Base-by-base conservation (phyloP, 2,329 filamentous ascomycete species). In the Penicillium sclerotigenum region DNA sequence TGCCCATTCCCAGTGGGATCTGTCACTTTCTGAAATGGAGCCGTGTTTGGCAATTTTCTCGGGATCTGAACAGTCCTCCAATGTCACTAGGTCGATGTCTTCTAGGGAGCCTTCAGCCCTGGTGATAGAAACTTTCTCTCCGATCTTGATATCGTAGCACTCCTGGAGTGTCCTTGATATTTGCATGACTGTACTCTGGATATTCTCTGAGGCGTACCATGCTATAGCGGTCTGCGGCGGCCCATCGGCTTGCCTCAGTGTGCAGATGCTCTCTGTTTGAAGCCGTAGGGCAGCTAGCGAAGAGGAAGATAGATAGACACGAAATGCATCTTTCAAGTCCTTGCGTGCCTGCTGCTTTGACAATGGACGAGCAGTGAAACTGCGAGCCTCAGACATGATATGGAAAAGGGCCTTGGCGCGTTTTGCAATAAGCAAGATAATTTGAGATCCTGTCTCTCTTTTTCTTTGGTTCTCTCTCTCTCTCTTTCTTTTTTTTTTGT, bases 161-260 rank as follows among this genome's bases (percentile, higher is more conserved):
- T 89, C 87, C 59, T 89, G 87, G 52, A 95, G 84, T 6, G 84
- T 80, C 59, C 89, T 87, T 22, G 89, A 87, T 77, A 90, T 84
- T 78, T 92, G 81, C 47, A 89, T 78, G 54, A 90, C 80, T 59
- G 87, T 83, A 62, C 84, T 84, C 67, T 86, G 82, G 62, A 90
- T 77, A 65, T 86, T 85, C 69, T 87, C 78, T 6, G 78, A 68
- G 4, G 83, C 81, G 38, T 79, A 75, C 85, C 85, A 88, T 11
- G 83, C 84, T 64, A 88, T 80, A n/a, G 82, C 86, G 49, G 80
- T 78, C 45, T 80, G 82, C n/a, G 73, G 71, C 11, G 68, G 59
- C 22, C 74, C 78, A 46, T 75, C 70, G 4, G 65, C 62, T 37
- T 68, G 56, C 36, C 67, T 67, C 41, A 77, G 40, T 34, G 50